Evolutionary conservation across 1,139 yeast species (phyloP).

Genomic region (Scheffersomyces insectosa): DNA sequence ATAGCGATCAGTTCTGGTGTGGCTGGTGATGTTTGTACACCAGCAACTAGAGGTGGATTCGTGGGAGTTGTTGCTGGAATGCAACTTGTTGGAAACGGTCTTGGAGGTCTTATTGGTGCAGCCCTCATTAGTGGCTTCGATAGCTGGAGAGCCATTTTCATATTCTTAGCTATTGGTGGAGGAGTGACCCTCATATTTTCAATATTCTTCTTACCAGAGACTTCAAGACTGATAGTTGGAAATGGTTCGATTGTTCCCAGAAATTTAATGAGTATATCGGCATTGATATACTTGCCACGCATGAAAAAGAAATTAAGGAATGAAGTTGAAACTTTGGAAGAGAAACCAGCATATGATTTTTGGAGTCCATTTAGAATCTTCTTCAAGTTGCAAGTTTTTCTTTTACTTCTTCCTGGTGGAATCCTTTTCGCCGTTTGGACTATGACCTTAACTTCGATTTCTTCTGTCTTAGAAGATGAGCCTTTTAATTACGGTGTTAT

Average conservation of each 20-base stretch:
- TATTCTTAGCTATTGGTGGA: constrained; percentile 39
- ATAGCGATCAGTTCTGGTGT: constrained; percentile 41
- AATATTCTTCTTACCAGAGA: constrained; percentile 33
- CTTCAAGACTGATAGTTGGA: constrained; percentile 37
- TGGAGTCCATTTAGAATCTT: constrained; percentile 33
- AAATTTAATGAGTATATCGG: constrained; percentile 19
- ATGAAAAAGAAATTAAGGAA: constrained; percentile 26
- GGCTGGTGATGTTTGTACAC: constrained; percentile 42
- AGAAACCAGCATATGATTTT: constrained; percentile 20
- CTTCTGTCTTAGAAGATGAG: constrained; percentile 28
- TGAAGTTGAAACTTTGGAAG: constrained; percentile 26
- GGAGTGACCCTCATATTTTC: constrained; percentile 30
- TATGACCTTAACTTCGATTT: constrained; percentile 33
- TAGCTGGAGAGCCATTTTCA: constrained; percentile 40
- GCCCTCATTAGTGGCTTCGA: constrained; percentile 29
- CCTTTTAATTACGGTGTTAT: constrained; percentile 34
- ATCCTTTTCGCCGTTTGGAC: constrained; percentile 42
- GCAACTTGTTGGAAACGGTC: constrained; percentile 39
- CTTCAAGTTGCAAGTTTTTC: constrained; percentile 21
- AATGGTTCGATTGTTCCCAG: constrained; percentile 37
- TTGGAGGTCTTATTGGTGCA: constrained; percentile 44
- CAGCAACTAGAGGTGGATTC: constrained; percentile 39
- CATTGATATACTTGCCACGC: constrained; percentile 24
- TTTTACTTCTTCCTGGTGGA: constrained; percentile 33
- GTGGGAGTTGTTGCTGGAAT: constrained; percentile 39